Base-by-base conservation (phyloP, 257 asterid genomes). In the Solanum rostratum region DNA sequence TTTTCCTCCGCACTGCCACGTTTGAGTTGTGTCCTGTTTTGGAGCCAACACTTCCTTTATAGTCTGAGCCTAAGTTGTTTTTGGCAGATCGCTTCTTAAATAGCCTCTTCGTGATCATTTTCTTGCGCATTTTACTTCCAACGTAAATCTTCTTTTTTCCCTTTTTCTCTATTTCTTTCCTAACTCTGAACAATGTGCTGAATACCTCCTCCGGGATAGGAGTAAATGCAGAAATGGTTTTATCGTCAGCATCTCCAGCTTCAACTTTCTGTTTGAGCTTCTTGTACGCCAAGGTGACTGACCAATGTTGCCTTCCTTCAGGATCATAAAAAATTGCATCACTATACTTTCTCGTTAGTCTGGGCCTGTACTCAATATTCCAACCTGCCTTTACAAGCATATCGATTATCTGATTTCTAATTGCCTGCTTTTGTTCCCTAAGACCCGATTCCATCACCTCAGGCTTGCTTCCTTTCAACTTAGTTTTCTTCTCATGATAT, bases 271-370 rank as follows among this genome's bases (percentile, higher is more conserved):
- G 78, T 89, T 94, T 91, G 29, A 97, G 88, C 89, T 85, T 90
- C 80, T 60, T 89, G 88, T 97, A 97, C 20, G 99, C 99, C 90
- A 91, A 86, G 33, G 98, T 97, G 85, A 90, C 90, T 5, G 99
- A 97, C 99, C 99, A 97, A 87, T 93, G 86, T 79, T 90, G 85
- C 84, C 84, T 93, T 68, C 94, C 93, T 0, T 88, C 84, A 63
- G 90, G 91, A 80, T 94, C 98, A 83, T 93, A 92, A 89, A 94
- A 97, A 20, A 97, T 97, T 9, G 99, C 96, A 87, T 97, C 99
- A 84, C 73, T 85, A 84, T 95, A 95, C 0, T 91, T 93, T 87
- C 76, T 93, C 18, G 86, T 79, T 46, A 13, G 84, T 86, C 99
- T 90, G 87, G 91, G 93, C 87, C 97, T 88, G 87, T 91, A 91